Percentiles rank a stretch among this genome's conserved stretches.
Evolutionary conservation across 2,329 filamentous ascomycete genomes (phyloP).

Genomic region (Esteya vermicola): DNA sequence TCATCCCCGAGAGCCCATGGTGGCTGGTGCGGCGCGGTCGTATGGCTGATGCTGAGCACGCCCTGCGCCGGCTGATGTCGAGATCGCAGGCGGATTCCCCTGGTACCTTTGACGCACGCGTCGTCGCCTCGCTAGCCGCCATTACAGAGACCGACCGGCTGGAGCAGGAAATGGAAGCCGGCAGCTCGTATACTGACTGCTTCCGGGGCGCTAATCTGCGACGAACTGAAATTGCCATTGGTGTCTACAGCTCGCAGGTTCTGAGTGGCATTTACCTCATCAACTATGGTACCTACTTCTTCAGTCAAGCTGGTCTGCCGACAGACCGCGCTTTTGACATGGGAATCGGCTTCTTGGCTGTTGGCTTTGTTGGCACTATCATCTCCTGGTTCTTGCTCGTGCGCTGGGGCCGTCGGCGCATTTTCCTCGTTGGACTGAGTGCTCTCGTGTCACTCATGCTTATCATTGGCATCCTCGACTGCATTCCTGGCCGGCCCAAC

Average conservation of each 20-base stretch:
- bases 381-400: conserved; percentile 15
- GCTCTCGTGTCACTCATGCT: conserved; percentile 29
- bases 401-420: conserved; percentile 23
- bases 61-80: conserved; percentile 28
- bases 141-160: conserved; percentile 45
- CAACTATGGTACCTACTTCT: conserved; percentile 17
- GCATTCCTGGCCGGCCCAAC: conserved; percentile 24
- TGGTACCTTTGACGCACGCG: conserved; percentile 13
- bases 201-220: conserved; percentile 33
- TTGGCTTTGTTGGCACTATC: conserved; percentile 10
- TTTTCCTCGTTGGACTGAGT: conserved; percentile 32
- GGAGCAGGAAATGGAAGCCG: conserved; percentile 35
- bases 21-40: conserved; percentile 31
- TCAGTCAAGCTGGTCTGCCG: conserved; percentile 17
- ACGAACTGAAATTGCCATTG: conserved; percentile 40
- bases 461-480: conserved; percentile 31
- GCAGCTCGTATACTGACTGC: conserved; percentile 35
- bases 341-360: conserved; percentile 3
- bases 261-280: conserved; percentile 33
- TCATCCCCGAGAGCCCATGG: conserved; percentile 35
- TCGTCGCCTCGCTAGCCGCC: conserved; percentile 33
- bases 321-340: conserved; percentile 11
- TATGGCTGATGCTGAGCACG: conserved; percentile 23
- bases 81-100: neutral
- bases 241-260: conserved; percentile 52